Evolutionary conservation across 106 monocot genomes (phyloP).

Genomic region (Gastrodia elata): DNA sequence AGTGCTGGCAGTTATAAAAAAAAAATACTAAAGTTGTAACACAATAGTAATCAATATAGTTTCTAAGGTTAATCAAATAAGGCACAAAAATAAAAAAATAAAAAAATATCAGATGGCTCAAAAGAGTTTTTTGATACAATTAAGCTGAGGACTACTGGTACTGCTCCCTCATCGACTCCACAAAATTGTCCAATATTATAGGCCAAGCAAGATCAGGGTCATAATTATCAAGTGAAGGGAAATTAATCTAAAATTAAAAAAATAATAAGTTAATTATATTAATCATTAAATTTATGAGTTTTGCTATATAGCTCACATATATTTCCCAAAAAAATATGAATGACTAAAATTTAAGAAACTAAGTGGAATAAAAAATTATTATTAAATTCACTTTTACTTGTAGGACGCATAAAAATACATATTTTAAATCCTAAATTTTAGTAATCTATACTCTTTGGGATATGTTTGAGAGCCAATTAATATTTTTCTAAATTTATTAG

Average conservation of each 20-base stretch:
- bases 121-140: neutral
- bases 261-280: neutral
- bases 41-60: neutral
- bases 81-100: neutral
- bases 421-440: no score
- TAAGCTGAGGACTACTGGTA: neutral
- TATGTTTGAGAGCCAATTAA: no score
- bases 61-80: neutral
- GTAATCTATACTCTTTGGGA: neutral
- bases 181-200: constrained; percentile 94
- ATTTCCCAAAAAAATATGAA: no score
- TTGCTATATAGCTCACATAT: neutral
- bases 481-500: no score
- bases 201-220: constrained; percentile 80
- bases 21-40: constrained; percentile 1
- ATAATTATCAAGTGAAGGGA: constrained; percentile 83
- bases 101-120: neutral
- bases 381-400: neutral
- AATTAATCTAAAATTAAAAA: constrained; percentile 65
- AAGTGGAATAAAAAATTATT: neutral
- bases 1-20: neutral
- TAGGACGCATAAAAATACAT: no score
- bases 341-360: no score
- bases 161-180: constrained; percentile 54
- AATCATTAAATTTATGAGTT: neutral